Evolutionary conservation across 2,329 filamentous ascomycete genomes (phyloP), one percentile per base, ranked within the genome.

Genomic region (Arthrobotrys entomopaga): DNA sequence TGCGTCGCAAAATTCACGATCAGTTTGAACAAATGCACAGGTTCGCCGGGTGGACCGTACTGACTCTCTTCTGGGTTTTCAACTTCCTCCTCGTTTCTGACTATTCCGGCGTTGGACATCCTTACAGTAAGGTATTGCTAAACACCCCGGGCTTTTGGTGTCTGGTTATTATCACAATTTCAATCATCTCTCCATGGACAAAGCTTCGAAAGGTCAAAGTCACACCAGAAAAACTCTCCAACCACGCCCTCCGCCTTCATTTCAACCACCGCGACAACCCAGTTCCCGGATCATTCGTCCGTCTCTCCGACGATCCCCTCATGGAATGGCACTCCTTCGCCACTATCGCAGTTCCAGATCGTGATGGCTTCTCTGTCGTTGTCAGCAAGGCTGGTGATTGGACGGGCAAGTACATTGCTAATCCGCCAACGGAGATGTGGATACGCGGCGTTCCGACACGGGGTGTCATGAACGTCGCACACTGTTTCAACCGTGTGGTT

Each of bases 281-380:
- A 7, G 84, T 85, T 60, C 84, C 85, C 67, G 85, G 87, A 75
- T 84, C 85, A 66, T 85, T 84, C 52, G 83, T 87, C 60, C 87
- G 89, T 46, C 81, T 92, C 22, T 86, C 89, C 2, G 85, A 85
- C 61, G 83, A 84, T 7, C 90, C 90, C 0, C 83, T 92, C 43
- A 81, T 85, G 7, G 90, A 93, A 81, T 91, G 89, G 85, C 91
- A 93, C 81, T 87, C 88, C 0, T 93, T 93, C 79, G 91, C 90
- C 49, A 89, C 89, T 0, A 90, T 93, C 73, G 88, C 90, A 0
- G 85, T 87, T 71, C 84, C 86, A 1, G 79, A 83, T 67, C 81
- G 83, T 42, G 82, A 82, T 61, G 88, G 87, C 13, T 91, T 89
- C 81, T 91, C 89, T 0, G 83, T 90, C 29, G 82, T 93, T 29